Evolutionary conservation across 305 asterid species (phyloP).

Genomic region (Rubia balearica): DNA sequence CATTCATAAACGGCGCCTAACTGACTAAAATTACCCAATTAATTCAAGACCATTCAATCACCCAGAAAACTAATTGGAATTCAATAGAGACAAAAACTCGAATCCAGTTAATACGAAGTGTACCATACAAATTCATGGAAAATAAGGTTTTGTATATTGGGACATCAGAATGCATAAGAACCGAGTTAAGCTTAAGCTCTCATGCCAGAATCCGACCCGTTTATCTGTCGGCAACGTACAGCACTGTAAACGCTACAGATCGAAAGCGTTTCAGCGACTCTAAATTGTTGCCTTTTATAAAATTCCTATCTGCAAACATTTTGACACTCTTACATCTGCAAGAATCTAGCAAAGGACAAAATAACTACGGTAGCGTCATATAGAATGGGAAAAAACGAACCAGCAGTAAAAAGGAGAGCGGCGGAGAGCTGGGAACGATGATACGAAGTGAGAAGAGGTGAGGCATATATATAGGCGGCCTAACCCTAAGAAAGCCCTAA

Average conservation of each 20-base stretch:
- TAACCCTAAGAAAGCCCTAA: neutral
- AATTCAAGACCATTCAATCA: neutral
- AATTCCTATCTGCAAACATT: neutral
- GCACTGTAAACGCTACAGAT: slow-evolving; percentile 17
- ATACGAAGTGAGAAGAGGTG: neutral
- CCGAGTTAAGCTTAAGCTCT: neutral
- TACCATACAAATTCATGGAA: neutral
- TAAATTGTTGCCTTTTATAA: slow-evolving; percentile 24
- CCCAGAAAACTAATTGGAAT: neutral
- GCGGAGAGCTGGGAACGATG: neutral
- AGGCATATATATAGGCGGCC: neutral
- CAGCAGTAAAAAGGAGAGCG: neutral
- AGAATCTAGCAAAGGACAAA: no score
- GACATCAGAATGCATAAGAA: slow-evolving; percentile 16
- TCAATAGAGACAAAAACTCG: no score
- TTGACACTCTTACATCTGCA: no score
- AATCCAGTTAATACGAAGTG: no score
- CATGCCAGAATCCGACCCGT: slow-evolving; percentile 18
- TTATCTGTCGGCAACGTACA: slow-evolving; percentile 26
- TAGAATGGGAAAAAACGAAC: no score
- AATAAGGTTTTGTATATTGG: neutral
- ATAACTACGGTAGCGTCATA: neutral
- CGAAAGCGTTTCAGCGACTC: slow-evolving; percentile 25
- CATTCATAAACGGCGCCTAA: neutral
- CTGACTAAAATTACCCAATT: no score